A percentile compares a stretch with the other conserved stretches of the same genome.
Evolutionary conservation across 208 protist species (phyloP).

Genomic region (Acanthamoeba lenticulata): DNA sequence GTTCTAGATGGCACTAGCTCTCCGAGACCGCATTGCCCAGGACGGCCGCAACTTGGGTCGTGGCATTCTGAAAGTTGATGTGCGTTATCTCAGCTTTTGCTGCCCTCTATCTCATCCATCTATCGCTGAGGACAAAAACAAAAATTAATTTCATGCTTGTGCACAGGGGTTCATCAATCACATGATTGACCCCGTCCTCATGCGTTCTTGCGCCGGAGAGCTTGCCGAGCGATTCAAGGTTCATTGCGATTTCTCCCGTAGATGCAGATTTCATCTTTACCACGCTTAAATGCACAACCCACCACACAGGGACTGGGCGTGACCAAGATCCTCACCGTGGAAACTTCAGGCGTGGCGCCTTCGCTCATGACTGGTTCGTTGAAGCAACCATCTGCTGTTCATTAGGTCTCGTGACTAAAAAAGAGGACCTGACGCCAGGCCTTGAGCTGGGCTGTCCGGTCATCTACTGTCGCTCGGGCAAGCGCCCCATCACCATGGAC

Average conservation of each 20-base stretch:
- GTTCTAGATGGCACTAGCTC: neutral
- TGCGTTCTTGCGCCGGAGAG: neutral
- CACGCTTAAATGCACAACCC: too few relatives aligned
- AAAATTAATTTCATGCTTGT: too few relatives aligned
- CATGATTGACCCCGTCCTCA: neutral
- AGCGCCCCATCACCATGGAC: constrained; percentile 12
- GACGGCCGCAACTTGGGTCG: neutral
- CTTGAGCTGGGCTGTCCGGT: neutral
- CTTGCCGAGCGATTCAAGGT: neutral
- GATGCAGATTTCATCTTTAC: too few relatives aligned
- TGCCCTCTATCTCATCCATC: too few relatives aligned
- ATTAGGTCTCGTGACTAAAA: neutral
- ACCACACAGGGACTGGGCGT: too few relatives aligned
- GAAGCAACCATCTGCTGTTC: too few relatives aligned
- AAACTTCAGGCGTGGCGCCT: neutral
- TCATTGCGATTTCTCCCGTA: too few relatives aligned
- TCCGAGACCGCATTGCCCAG: neutral
- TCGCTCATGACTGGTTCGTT: neutral
- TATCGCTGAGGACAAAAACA: too few relatives aligned
- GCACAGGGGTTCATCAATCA: neutral
- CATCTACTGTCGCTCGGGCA: neutral
- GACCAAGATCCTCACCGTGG: constrained; percentile 2
- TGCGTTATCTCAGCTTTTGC: neutral
- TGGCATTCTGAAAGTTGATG: constrained; percentile 7
- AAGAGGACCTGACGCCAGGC: neutral